phyloP scores from a whole-genome alignment of 2,329 filamentous ascomycete genomes.

The Graphilbum fragrans region DNA sequence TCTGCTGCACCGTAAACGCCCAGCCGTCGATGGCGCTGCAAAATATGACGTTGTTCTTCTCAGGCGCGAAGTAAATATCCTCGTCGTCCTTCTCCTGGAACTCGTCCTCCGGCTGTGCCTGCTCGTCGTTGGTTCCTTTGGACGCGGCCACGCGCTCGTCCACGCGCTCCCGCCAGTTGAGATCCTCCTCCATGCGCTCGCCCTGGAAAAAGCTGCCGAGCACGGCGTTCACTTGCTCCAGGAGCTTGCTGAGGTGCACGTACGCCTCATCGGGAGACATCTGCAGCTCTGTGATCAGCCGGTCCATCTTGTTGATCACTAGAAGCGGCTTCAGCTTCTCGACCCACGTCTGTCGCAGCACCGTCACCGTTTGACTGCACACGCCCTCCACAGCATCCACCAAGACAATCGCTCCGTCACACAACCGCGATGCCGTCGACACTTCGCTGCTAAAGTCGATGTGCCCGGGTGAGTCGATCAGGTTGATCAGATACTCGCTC shows the following conservation, averaged over 20 bases:
- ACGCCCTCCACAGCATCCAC: constrained; percentile 97
- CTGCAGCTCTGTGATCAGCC: constrained; percentile 84
- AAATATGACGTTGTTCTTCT: constrained; percentile 98
- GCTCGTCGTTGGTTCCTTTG: constrained; percentile 25
- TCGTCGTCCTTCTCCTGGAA: constrained; percentile 93
- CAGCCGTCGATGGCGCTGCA: constrained; percentile 97
- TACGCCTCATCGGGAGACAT: constrained; percentile 88
- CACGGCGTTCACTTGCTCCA: constrained; percentile 95
- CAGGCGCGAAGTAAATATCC: constrained; percentile 93
- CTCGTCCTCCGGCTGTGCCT: constrained; percentile 47
- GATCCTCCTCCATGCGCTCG: constrained; percentile 95
- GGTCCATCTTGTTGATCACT: constrained; percentile 97
- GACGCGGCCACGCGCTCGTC: constrained; percentile 71
- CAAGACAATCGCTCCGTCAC: constrained; percentile 86
- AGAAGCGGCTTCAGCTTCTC: constrained; percentile 91
- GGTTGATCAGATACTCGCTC: constrained; percentile 89
- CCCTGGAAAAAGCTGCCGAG: constrained; percentile 96
- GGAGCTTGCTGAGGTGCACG: constrained; percentile 71
- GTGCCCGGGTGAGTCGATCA: constrained; percentile 96
- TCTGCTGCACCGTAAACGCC: constrained; percentile 94
- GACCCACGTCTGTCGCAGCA: constrained; percentile 86
- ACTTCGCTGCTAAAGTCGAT: constrained; percentile 99
- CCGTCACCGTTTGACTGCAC: constrained; percentile 96
- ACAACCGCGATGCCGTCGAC: constrained; percentile 85
- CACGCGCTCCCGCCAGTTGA: constrained; percentile 88